Base-by-base conservation (phyloP, 345 rosid genomes). In the Arabidopsis arenosa region DNA sequence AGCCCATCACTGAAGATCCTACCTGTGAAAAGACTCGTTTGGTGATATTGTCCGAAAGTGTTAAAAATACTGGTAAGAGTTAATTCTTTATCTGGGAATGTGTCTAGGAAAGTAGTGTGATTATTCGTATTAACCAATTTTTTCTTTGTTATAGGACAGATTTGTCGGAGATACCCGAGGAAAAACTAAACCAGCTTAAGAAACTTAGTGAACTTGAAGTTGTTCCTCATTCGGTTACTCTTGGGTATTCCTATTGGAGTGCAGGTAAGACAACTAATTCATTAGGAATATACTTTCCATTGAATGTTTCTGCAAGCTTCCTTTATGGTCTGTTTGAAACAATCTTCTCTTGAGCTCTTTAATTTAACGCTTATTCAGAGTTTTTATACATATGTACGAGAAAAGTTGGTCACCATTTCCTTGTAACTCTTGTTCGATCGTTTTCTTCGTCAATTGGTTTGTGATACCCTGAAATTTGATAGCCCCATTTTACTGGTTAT, bases 211-310 rank as follows among this genome's bases (percentile, higher is more conserved):
- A 84, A 74, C 49, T 90, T 73, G 88, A 88, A 81, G 88, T 87
- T 11, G 86, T 87, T 82, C 88, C 97, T 35, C 81, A 95, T 75
- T 81, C 97, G 0, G 63, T 87, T 67, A 90, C 87, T 0, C 93
- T 92, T 73, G 97, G 97, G 13, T 95, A 92, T 88, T 90, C 99
- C 10, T 92, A 95, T 72, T 92, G 97, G 97, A 72, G 82, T 80
- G 97, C 89, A 74, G 97, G 98, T 92, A 37, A 71, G 85, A 56
- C 37, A 44, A 55, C 4, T 30, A 9, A n/a, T 28, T 77, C 51
- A 66, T 52, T 39, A 57, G 33, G 52, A 58, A n/a, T 15, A 1
- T 56, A 66, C 39, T 15, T 49, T 18, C 28, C 23, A 17, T 0
- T 63, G 2, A n/a, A n/a, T n/a, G n/a, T n/a, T n/a, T n/a, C n/a